A percentile compares a stretch with the other conserved stretches of the same genome.
phyloP scores from a whole-genome alignment of 768 basidiomycete genomes.

The Suillus discolor region DNA sequence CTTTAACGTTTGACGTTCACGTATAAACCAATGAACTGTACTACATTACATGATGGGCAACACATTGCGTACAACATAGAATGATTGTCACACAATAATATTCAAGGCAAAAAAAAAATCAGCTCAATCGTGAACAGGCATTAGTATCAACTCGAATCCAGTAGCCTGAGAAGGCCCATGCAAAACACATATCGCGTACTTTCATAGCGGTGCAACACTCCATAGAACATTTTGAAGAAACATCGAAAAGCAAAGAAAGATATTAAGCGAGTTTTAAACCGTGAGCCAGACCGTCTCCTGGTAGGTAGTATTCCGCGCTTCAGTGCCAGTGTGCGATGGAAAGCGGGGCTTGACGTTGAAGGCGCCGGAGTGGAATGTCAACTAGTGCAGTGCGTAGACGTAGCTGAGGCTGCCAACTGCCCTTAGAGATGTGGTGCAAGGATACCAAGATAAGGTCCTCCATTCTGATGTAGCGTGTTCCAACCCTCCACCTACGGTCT shows the following conservation, averaged over 20 bases:
- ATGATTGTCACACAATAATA: neutral
- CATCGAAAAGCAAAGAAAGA: neutral
- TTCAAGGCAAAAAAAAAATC: neutral
- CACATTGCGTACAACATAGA: neutral
- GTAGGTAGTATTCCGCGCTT: neutral
- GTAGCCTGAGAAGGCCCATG: no score
- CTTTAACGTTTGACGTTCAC: no score
- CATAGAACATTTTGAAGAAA: neutral
- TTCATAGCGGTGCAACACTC: neutral
- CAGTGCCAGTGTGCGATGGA: neutral
- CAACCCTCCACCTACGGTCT: conserved; percentile 64
- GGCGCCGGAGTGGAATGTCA: neutral
- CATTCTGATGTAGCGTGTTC: conserved; percentile 53
- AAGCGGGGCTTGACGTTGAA: neutral
- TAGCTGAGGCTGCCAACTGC: conserved; percentile 81
- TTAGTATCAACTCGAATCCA: neutral
- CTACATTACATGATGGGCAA: neutral
- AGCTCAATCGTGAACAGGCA: neutral
- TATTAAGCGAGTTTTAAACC: neutral
- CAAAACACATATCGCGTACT: neutral
- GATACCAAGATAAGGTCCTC: conserved; percentile 76
- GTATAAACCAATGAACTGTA: no score
- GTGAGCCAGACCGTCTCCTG: neutral
- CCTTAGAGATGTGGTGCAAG: conserved; percentile 81
- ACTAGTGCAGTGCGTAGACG: conserved; percentile 40